Evolutionary conservation across 108 stramenopile species (phyloP), one percentile per base, ranked within the genome.

Genomic region (Cylindrotheca fusiformis): DNA sequence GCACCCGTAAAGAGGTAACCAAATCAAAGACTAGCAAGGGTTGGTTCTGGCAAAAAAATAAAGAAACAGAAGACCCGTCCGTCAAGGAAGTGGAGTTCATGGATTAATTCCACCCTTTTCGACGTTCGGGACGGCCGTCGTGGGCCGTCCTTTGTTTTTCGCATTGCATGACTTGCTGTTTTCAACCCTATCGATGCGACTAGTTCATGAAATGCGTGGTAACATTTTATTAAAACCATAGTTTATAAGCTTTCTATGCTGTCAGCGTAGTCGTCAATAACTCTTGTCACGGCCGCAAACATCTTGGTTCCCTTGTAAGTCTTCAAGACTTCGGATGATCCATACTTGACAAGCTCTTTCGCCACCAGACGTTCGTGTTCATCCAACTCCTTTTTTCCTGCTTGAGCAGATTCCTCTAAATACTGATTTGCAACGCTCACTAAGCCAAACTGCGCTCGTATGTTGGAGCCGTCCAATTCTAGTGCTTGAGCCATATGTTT

Each of bases 401-500:
- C 50, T 22, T 54, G 59, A 0, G 76, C 77, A 26, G 84, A 63
- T 52, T 75, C 75, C 21, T 83, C 79, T 55, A 92, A 65, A 61
- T 82, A 93, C n/a, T 80, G 74, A 68, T 84, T 82, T 12, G 88
- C 63, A 14, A 79, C 74, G 14, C 64, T 48, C 6, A 93, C 72
- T 48, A 93, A 55, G 8, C 87, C 87, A 68, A 76, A 86, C 65
- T 82, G 77, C 1, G 88, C 91, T 28, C 91, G 71, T 19, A 72
- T 32, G 69, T 86, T 80, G 28, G 69, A 63, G 4, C 75, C 52
- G 77, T 86, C 81, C 57, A 93, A 65, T 60, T 87, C 82, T 30
- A 93, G 60, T 25, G 81, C 79, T 69, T 88, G 88, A 32, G 85
- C 83, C 74, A 90, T 72, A 63, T 93, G 91, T 50, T 85, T 89